phyloP scores from a whole-genome alignment of 305 asterid genomes.

The Coffea humblotiana region DNA sequence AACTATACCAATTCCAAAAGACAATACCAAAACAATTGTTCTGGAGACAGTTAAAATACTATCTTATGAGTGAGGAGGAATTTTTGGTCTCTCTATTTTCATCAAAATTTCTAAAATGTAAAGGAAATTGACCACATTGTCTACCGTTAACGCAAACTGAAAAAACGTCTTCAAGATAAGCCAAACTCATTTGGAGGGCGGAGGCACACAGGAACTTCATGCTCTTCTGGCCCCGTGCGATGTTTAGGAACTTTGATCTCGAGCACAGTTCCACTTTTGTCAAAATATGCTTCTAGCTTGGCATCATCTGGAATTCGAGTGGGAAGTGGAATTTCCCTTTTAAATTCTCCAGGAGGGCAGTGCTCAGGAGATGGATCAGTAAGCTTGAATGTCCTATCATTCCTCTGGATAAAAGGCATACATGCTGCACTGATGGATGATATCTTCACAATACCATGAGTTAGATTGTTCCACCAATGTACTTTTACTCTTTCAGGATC shows the following conservation, averaged over 20 bases:
- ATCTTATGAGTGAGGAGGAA: neutral
- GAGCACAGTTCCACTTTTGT: slow-evolving; percentile 26
- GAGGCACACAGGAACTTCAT: slow-evolving; percentile 35
- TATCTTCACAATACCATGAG: slow-evolving; percentile 30
- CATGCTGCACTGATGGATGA: slow-evolving; percentile 27
- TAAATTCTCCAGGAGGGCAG: slow-evolving; percentile 38
- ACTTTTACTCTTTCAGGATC: slow-evolving; percentile 33
- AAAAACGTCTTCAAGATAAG: neutral
- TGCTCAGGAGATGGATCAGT: slow-evolving; percentile 32
- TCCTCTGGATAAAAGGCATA: slow-evolving; percentile 24
- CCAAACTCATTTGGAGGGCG: slow-evolving; percentile 26
- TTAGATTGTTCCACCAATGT: slow-evolving; percentile 33
- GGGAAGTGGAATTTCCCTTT: slow-evolving; percentile 28
- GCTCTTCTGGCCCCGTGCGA: slow-evolving; percentile 32
- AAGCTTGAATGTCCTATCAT: slow-evolving; percentile 27
- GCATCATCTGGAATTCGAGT: slow-evolving; percentile 32
- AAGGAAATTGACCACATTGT: neutral
- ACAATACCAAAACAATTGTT: neutral
- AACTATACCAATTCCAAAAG: neutral
- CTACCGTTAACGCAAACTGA: neutral
- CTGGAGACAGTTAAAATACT: neutral
- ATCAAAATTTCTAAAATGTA: neutral
- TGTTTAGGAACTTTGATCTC: slow-evolving; percentile 33
- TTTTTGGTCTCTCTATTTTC: neutral
- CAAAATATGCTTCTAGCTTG: slow-evolving; percentile 33